These are phyloP conservation scores for Hyaloscypha hepaticicola DNA, from an alignment of 495 filamentous ascomycete species.

Conservation along the genomic window DNA sequence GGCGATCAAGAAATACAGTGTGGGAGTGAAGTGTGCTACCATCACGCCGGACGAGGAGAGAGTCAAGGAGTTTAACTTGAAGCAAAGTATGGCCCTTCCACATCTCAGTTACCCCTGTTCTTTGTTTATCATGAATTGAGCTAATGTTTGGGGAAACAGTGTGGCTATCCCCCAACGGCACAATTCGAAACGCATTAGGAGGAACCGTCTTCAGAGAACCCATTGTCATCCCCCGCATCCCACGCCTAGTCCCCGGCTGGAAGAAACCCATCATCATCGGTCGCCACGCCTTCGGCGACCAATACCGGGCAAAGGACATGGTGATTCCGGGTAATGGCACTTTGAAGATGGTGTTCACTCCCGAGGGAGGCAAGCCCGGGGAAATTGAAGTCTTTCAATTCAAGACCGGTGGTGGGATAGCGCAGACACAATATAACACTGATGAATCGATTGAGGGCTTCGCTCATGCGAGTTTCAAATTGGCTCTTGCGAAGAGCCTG, in stretches of 20 bases:
- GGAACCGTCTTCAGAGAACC: constrained; percentile 98
- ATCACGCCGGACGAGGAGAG: constrained; percentile 97
- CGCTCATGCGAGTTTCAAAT: constrained; percentile 93
- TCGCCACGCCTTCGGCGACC: constrained; percentile 97
- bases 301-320: constrained; percentile 92
- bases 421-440: constrained; percentile 96
- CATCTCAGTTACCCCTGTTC: not conserved
- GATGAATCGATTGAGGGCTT: constrained; percentile 92
- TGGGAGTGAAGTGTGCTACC: constrained; percentile 98
- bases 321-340: constrained; percentile 80
- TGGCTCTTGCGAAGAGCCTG: constrained; percentile 79
- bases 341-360: constrained; percentile 91
- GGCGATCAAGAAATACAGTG: constrained; percentile 97
- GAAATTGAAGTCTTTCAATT: constrained; percentile 89
- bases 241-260: constrained; percentile 92
- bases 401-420: constrained; percentile 77
- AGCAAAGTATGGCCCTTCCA: constrained; percentile 69
- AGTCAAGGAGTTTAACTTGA: constrained; percentile 96
- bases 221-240: constrained; percentile 90
- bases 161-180: constrained; percentile 98
- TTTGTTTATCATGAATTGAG: not conserved
- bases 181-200: constrained; percentile 91
- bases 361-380: constrained; percentile 76
- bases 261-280: constrained; percentile 98
- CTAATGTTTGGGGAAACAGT: constrained; percentile 46